Percentiles rank a stretch among this genome's conserved stretches.
Evolutionary conservation across 2,329 filamentous ascomycete genomes (phyloP).

Genomic region (Periconia sp.): DNA sequence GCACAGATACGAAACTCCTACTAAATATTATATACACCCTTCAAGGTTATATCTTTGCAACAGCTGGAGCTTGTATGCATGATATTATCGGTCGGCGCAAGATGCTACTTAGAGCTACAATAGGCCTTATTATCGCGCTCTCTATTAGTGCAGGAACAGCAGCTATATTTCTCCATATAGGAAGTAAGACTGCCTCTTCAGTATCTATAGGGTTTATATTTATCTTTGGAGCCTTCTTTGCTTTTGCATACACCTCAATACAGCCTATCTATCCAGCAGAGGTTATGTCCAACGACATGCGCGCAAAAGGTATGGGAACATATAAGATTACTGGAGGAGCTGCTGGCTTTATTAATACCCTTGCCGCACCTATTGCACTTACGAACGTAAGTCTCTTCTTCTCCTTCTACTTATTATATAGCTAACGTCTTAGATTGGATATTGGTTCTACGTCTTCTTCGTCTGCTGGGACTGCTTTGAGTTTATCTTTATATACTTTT

Average conservation of each 20-base stretch:
- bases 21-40: constrained; percentile 46
- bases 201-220: constrained; percentile 41
- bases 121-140: constrained; percentile 26
- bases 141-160: constrained; percentile 32
- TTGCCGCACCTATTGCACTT: constrained; percentile 38
- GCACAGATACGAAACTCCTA: constrained; percentile 39
- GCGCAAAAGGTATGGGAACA: constrained; percentile 37
- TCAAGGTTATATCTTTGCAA: constrained; percentile 36
- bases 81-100: constrained; percentile 33
- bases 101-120: constrained; percentile 34
- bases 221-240: constrained; percentile 40
- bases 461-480: constrained; percentile 30
- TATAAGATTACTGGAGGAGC: constrained; percentile 25
- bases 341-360: constrained; percentile 29
- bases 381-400: constrained; percentile 54
- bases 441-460: constrained; percentile 34
- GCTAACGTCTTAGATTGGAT: constrained; percentile 23
- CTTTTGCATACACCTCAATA: constrained; percentile 39
- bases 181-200: constrained; percentile 16
- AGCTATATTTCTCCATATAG: constrained; percentile 30
- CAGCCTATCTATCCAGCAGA: constrained; percentile 43
- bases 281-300: constrained; percentile 38
- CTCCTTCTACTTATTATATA: background rate
- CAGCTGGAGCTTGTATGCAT: constrained; percentile 38
- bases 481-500: constrained; percentile 31